Evolutionary conservation across 768 basidiomycete species (phyloP).

Genomic region (Boletus coccyginus): DNA sequence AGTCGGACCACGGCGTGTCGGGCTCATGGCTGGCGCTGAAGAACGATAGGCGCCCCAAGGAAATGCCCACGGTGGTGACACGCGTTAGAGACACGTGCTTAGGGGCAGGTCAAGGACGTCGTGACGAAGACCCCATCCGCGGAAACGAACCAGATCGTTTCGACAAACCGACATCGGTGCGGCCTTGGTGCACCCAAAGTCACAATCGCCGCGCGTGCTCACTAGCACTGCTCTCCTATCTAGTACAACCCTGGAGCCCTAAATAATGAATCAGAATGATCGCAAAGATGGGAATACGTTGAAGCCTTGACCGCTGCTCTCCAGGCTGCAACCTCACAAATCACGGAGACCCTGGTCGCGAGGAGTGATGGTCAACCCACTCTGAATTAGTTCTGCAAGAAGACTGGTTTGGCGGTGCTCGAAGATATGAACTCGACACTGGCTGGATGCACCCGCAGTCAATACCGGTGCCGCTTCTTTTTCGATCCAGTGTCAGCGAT

Average conservation of each 20-base stretch:
- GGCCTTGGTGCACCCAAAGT: neutral
- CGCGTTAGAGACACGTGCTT: constrained; percentile 16
- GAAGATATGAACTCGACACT: constrained; percentile 5
- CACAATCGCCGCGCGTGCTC: neutral
- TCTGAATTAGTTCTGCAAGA: neutral
- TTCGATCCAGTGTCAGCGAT: constrained; percentile 11
- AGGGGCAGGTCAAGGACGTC: constrained; percentile 12
- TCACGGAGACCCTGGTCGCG: constrained; percentile 1
- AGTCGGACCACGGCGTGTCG: too few relatives aligned
- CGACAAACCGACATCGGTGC: neutral
- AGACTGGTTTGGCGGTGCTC: constrained; percentile 16
- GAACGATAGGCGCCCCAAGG: neutral
- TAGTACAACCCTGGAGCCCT: constrained; percentile 5
- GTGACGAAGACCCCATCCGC: neutral
- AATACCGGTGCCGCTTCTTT: constrained; percentile 23
- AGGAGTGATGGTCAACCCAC: neutral
- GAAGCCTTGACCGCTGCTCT: neutral
- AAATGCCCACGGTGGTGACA: constrained; percentile 1
- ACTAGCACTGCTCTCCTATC: constrained; percentile 5
- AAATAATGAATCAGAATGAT: neutral
- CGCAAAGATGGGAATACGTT: neutral
- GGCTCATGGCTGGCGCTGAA: neutral
- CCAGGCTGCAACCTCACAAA: neutral
- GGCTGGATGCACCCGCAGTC: neutral
- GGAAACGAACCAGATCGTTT: constrained; percentile 1